Conservation (phyloP, 345 rosid genomes). For the Brassica napus region Da-Ae NC_063449.1:5914501-5915000, state of each 20-base stretch:
- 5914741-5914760: slow-evolving; percentile 16
- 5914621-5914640: slow-evolving; percentile 22
- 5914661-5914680: background rate
- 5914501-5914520: background rate
- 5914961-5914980: no score
- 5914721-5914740: background rate
- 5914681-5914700: background rate
- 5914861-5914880: no score
- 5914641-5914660: slow-evolving; percentile 23
- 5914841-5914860: no score
- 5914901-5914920: no score
- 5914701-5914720: background rate
- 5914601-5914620: background rate
- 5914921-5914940: no score
- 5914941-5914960: no score
- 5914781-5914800: no score
- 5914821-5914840: no score
- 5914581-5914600: background rate
- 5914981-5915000: no score
- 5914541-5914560: background rate
- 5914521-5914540: background rate
- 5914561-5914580: slow-evolving; percentile 6
- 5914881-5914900: no score
- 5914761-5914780: slow-evolving; percentile 8
- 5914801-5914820: no score